Percentiles rank a stretch among this genome's conserved stretches.
Evolutionary conservation across 176 grass and related monocot genomes (phyloP).

Genomic region (Carex cristatella): DNA sequence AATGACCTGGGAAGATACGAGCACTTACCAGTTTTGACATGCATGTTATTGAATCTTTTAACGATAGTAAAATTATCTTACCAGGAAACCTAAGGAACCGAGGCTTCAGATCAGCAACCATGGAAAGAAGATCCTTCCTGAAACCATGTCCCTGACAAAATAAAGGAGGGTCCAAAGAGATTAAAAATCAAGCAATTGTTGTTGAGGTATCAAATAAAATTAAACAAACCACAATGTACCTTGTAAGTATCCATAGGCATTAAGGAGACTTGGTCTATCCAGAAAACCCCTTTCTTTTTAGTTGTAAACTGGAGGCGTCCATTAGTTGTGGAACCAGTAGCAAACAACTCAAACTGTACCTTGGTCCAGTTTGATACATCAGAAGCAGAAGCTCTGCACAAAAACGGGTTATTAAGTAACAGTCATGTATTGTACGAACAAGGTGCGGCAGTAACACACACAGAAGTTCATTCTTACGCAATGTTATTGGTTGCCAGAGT

Average conservation of each 20-base stretch:
- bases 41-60: constrained; percentile 4
- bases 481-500: constrained; percentile 51
- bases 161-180: neutral
- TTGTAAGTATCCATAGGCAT: constrained; percentile 32
- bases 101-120: constrained; percentile 76
- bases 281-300: constrained; percentile 36
- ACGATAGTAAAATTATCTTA: constrained; percentile 21
- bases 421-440: neutral
- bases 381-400: constrained; percentile 29
- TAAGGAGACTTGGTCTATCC: constrained; percentile 48
- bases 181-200: neutral
- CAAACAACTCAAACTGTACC: constrained; percentile 27
- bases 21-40: neutral
- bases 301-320: constrained; percentile 45
- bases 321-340: constrained; percentile 20
- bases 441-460: neutral
- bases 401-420: neutral
- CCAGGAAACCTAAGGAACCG: constrained; percentile 77
- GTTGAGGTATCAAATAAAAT: neutral
- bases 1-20: constrained; percentile 8
- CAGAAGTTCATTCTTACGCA: constrained; percentile 36
- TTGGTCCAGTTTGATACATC: constrained; percentile 36
- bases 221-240: constrained; percentile 12
- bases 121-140: constrained; percentile 54
- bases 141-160: constrained; percentile 67